phyloP scores from a whole-genome alignment of 169 alveolate species.

The Neospora caninum region DNA sequence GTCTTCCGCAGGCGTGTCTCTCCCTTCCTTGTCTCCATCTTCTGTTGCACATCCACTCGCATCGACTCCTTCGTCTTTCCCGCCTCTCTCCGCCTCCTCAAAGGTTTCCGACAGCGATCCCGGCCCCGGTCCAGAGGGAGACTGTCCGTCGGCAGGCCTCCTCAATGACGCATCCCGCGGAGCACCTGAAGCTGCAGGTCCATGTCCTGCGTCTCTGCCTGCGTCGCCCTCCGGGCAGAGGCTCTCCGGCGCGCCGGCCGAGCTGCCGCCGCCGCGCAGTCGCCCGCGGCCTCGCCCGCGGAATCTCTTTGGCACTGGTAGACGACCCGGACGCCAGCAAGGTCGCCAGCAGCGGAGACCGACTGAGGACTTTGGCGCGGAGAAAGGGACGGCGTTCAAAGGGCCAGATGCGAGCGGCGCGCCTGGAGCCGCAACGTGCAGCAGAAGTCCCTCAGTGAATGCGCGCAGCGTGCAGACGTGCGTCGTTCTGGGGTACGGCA shows the following conservation, averaged over 20 bases:
- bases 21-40: too few relatives aligned
- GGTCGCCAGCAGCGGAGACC: neutral
- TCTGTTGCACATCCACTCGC: neutral
- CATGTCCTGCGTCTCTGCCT: neutral
- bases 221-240: neutral
- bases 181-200: neutral
- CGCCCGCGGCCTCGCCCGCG: neutral
- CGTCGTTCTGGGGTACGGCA: neutral
- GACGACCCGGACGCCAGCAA: neutral
- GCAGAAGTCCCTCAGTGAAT: constrained; percentile 4
- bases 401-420: neutral
- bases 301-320: neutral
- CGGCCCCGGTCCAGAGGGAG: neutral
- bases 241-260: neutral
- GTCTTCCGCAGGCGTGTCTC: too few relatives aligned
- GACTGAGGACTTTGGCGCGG: neutral
- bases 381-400: neutral
- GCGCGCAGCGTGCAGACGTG: neutral
- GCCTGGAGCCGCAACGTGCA: neutral
- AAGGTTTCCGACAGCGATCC: neutral
- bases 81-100: neutral
- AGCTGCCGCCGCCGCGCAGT: neutral
- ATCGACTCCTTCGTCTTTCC: neutral
- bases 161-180: neutral
- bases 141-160: neutral